A percentile compares a stretch with the other conserved stretches of the same genome.
phyloP scores from a whole-genome alignment of 2,329 filamentous ascomycete species.

The Colletotrichum lini region DNA sequence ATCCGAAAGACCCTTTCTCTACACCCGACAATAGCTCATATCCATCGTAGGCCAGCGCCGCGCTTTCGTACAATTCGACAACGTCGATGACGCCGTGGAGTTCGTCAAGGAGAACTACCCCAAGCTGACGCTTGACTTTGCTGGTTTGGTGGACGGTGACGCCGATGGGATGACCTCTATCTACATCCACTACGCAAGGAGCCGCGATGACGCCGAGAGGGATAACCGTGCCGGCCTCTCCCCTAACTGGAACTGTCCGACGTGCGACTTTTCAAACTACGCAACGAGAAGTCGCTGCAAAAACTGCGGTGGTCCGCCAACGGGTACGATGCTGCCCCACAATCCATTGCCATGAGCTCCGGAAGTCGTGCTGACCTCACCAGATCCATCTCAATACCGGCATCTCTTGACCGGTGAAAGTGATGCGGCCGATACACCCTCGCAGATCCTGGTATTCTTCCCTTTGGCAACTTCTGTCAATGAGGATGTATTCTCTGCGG shows the following conservation, averaged over 20 bases:
- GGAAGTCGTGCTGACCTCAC: conserved; percentile 4
- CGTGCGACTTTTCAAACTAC: conserved; percentile 59
- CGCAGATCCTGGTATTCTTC: conserved; percentile 83
- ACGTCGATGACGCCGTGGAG: conserved; percentile 56
- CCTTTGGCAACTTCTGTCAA: conserved; percentile 79
- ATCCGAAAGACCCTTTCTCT: no score
- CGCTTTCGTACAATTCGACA: conserved; percentile 60
- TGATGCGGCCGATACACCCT: conserved; percentile 70
- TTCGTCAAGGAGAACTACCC: conserved; percentile 62
- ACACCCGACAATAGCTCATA: conserved; percentile 2
- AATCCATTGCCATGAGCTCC: neutral
- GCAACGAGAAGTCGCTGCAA: conserved; percentile 56
- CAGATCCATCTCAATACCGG: conserved; percentile 34
- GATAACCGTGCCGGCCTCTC: conserved; percentile 46
- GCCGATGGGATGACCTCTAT: conserved; percentile 56
- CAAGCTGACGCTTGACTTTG: conserved; percentile 54
- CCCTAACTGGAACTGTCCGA: conserved; percentile 51
- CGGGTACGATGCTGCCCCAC: conserved; percentile 15
- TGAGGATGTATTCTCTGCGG: conserved; percentile 80
- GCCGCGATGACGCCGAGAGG: conserved; percentile 50
- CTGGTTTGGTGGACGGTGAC: conserved; percentile 54
- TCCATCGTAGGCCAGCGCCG: conserved; percentile 53
- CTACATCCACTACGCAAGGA: conserved; percentile 59
- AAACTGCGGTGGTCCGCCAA: conserved; percentile 50
- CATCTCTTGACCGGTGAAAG: conserved; percentile 62